A percentile compares a stretch with the other conserved stretches of the same genome.
These are phyloP conservation scores for Cyberlindnera samutprakarnensis DNA, from an alignment of 805 yeast genomes.

Conservation along the genomic window DNA sequence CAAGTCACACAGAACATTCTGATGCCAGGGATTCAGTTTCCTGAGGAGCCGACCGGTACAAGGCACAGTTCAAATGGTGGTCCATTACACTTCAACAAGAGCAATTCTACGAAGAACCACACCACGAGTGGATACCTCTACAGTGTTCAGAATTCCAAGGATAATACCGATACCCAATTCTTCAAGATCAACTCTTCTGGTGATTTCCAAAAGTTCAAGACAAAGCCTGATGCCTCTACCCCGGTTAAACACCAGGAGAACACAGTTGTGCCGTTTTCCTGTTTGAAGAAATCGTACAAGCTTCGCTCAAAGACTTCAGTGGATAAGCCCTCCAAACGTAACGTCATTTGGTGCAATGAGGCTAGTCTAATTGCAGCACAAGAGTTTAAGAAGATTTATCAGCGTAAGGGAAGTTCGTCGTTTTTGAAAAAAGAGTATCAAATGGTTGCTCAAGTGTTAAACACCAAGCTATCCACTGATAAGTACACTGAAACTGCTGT, in stretches of 20 bases:
- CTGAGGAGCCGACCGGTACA: too few species aligned
- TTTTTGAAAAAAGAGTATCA: slow-evolving; percentile 13
- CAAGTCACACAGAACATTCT: slow-evolving; percentile 4
- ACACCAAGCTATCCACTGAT: slow-evolving; percentile 3
- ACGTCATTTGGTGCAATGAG: slow-evolving; percentile 9
- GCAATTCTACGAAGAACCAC: too few species aligned
- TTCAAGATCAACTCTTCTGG: slow-evolving; percentile 7
- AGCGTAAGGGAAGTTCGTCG: slow-evolving; percentile 9
- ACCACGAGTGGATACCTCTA: slow-evolving; percentile 3
- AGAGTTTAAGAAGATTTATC: slow-evolving; percentile 8
- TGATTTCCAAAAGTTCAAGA: slow-evolving; percentile 7
- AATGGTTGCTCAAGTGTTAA: slow-evolving; percentile 7
- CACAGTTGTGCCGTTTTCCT: too few species aligned
- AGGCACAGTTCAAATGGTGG: too few species aligned
- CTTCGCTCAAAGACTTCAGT: too few species aligned
- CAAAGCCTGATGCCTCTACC: too few species aligned
- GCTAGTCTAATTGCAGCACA: slow-evolving; percentile 10
- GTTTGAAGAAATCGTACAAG: too few species aligned
- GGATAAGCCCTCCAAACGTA: too few species aligned
- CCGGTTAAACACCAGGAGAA: too few species aligned
- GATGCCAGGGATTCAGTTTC: too few species aligned
- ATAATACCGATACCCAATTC: slow-evolving; percentile 8
- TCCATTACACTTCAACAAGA: background rate
- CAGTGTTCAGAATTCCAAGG: slow-evolving; percentile 7
- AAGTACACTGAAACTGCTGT: slow-evolving; percentile 11